Percentiles rank a stretch among this genome's conserved stretches.
phyloP scores from a whole-genome alignment of 805 yeast species.

The Maudiozyma barnettii region DNA sequence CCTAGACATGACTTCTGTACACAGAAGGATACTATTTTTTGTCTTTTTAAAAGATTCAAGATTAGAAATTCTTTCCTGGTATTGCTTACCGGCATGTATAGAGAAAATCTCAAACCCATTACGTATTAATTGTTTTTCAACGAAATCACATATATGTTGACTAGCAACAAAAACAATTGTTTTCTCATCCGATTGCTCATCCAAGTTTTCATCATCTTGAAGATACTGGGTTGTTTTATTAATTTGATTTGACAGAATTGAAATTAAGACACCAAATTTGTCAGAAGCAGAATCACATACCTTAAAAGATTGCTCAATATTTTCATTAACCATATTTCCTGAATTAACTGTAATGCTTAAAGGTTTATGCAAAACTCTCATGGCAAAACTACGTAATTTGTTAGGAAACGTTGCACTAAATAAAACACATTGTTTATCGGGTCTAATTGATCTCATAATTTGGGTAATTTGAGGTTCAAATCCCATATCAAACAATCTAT shows the following conservation, averaged over 20 bases:
- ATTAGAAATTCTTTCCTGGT: conserved; percentile 68
- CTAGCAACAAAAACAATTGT: conserved; percentile 78
- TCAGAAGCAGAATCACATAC: conserved; percentile 42
- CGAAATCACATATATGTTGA: conserved; percentile 74
- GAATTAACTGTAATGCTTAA: conserved; percentile 74
- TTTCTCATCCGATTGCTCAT: conserved; percentile 34
- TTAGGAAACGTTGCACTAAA: conserved; percentile 92
- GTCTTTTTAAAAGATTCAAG: conserved; percentile 60
- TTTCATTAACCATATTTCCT: conserved; percentile 69
- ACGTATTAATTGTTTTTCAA: conserved; percentile 42
- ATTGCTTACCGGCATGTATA: conserved; percentile 90
- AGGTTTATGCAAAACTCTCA: conserved; percentile 52
- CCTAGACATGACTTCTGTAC: conserved; percentile 91
- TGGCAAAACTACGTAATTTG: conserved; percentile 67
- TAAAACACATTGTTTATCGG: conserved; percentile 79
- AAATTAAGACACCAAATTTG: conserved; percentile 49
- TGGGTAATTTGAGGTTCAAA: conserved; percentile 92
- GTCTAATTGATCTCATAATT: conserved; percentile 65
- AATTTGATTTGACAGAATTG: conserved; percentile 31
- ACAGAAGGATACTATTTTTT: conserved; percentile 55
- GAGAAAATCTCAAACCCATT: conserved; percentile 48
- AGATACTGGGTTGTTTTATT: neutral
- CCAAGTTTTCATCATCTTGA: conserved; percentile 17
- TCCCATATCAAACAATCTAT: conserved; percentile 92
- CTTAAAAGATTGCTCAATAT: conserved; percentile 63